A percentile compares a stretch with the other conserved stretches of the same genome.
Evolutionary conservation across 768 basidiomycete species (phyloP).

Genomic region (Tylopilus balloui): DNA sequence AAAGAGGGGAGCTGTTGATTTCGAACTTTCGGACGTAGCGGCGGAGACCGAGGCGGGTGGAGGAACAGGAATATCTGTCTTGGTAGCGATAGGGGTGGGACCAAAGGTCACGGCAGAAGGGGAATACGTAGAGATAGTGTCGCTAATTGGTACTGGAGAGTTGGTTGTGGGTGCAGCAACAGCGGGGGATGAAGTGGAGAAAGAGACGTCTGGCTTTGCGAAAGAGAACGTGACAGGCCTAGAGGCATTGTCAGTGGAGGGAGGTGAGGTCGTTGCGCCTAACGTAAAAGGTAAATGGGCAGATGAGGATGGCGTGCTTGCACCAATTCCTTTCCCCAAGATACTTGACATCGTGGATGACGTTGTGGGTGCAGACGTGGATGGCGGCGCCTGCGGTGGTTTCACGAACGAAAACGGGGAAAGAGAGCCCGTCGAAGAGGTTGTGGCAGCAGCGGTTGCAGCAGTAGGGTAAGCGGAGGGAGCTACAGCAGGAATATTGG

Average conservation of each 20-base stretch:
- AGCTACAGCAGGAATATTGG: constrained; percentile 23
- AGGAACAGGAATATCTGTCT: constrained; percentile 1
- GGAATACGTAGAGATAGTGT: constrained; percentile 7
- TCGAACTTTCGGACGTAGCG: constrained; percentile 8
- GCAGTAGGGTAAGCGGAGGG: constrained; percentile 13
- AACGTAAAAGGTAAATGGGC: constrained; percentile 4
- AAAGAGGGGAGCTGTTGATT: constrained; percentile 16
- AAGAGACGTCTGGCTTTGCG: constrained; percentile 17
- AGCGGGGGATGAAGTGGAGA: constrained; percentile 18
- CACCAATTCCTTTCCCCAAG: constrained; percentile 28
- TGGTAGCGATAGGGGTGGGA: constrained; percentile 9
- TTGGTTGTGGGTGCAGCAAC: constrained; percentile 6
- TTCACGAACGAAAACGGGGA: constrained; percentile 18
- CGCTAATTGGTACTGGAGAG: constrained; percentile 17
- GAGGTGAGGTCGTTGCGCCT: constrained; percentile 9
- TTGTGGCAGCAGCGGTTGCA: constrained; percentile 7
- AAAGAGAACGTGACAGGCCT: constrained; percentile 14
- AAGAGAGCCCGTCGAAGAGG: constrained; percentile 7
- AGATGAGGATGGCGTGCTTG: constrained; percentile 1
- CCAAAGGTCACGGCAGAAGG: constrained; percentile 3
- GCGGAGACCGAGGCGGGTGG: neutral
- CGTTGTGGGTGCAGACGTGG: neutral
- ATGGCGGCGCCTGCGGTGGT: constrained; percentile 8
- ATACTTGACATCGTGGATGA: constrained; percentile 26
- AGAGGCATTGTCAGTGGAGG: constrained; percentile 4